Base-by-base conservation (phyloP, 768 basidiomycete genomes). In the Mycena metata region DNA sequence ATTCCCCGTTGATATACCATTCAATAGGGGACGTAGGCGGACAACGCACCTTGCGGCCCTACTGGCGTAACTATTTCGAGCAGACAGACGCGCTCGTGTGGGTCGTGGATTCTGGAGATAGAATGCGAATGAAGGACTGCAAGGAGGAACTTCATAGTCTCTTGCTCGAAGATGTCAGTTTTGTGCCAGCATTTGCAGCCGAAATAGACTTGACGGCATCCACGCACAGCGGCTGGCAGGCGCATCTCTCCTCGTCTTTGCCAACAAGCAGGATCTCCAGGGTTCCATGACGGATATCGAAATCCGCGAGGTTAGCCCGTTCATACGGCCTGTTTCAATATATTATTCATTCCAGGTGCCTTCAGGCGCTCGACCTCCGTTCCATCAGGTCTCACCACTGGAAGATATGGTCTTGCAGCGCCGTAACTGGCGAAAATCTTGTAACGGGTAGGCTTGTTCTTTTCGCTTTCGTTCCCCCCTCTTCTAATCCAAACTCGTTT, bases 61-160 rank as follows among this genome's bases (percentile, higher is more conserved):
- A 99, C 79, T 99, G 98, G 98, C 85, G 95, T 26, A 99, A 99
- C 79, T 99, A 99, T 81, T 99, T 99, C 73, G 98, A 99, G 80
- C 95, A 96, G 80, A 99, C 98, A 12, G 98, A 99, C 80, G 97
- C 94, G 9, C 85, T 99, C 49, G 96, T 99, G 39, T 99, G 98
- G 98, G 97, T 99, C 19, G 96, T 99, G 46, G 98, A 99, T 82
- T 97, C 96, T 0, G 88, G 92, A 42, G 97, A 99, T 81, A 87
- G 93, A 46, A 85, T 95, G 83, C 88, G 98, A 69, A 94, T 98
- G 87, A 80, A 84, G 55, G 96, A 99, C 78, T 99, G 97, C 81
- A 92, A 87, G 76, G 83, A 89, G 55, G 98, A 99, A 80, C 85
- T 99, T 23, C 90, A 92, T 72, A 90, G 85, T 73, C 86, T 99